Conservation (phyloP, 1,284 basidiomycete genomes). For the Sporisorium graminicola region DNA sequence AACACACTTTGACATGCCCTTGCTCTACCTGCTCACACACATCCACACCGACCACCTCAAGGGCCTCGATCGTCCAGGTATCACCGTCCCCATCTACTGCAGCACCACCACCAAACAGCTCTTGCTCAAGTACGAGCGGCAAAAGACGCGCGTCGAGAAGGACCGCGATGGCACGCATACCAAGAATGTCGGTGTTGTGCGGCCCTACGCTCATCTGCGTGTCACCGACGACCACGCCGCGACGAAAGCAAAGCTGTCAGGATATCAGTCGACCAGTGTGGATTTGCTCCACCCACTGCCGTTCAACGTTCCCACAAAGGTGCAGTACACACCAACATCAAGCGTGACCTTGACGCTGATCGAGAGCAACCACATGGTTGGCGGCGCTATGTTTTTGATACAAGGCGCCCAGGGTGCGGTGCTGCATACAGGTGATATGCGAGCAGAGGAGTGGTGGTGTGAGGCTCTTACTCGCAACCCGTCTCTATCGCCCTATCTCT, state of each 20-base stretch:
- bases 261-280: conserved; percentile 22
- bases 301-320: conserved; percentile 75
- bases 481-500: conserved; percentile 79
- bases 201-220: conserved; percentile 52
- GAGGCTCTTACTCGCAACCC: conserved; percentile 78
- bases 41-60: conserved; percentile 66
- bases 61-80: conserved; percentile 52
- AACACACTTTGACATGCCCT: conserved; percentile 47
- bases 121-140: conserved; percentile 56
- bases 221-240: conserved; percentile 42
- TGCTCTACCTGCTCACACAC: conserved; percentile 63
- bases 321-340: conserved; percentile 75
- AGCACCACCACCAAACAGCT: conserved; percentile 54
- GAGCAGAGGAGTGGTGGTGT: conserved; percentile 84
- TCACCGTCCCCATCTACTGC: conserved; percentile 60
- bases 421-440: conserved; percentile 91
- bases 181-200: conserved; percentile 28
- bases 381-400: conserved; percentile 90
- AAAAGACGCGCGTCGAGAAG: conserved; percentile 45
- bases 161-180: conserved; percentile 23
- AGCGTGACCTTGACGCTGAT: conserved; percentile 81
- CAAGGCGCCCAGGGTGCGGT: conserved; percentile 80
- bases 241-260: conserved; percentile 28
- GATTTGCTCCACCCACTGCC: conserved; percentile 53
- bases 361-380: conserved; percentile 94